A percentile compares a stretch with the other conserved stretches of the same genome.
Conservation (phyloP, 2,329 filamentous ascomycete genomes). For the Fusarium begoniae region DNA sequence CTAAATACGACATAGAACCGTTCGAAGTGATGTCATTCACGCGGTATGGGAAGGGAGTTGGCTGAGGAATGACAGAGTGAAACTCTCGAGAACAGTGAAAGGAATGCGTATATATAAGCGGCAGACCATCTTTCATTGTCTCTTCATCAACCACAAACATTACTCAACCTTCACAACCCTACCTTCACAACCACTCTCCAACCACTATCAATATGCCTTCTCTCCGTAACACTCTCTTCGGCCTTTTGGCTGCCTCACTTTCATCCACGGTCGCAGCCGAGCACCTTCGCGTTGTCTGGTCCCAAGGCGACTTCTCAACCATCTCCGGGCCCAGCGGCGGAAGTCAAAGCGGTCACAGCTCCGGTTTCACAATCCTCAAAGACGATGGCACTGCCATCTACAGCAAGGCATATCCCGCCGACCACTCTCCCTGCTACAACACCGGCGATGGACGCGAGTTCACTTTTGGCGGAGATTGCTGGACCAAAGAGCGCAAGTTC, state of each 20-base stretch:
- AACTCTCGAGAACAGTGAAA: not conserved
- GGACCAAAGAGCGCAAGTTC: constrained; percentile 8
- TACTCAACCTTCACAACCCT: no score
- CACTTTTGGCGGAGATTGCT: not conserved
- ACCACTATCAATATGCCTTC: not conserved
- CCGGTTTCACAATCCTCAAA: constrained; percentile 10
- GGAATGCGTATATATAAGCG: not conserved
- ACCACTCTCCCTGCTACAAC: constrained; percentile 2
- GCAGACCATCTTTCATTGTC: not conserved
- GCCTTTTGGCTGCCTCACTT: not conserved
- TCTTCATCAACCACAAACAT: not conserved
- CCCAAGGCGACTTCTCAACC: constrained; percentile 1
- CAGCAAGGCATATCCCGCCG: not conserved
- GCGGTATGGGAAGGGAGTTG: no score
- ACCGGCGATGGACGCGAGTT: not conserved
- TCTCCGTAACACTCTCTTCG: not conserved
- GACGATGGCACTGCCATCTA: constrained; percentile 12
- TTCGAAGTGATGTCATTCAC: not conserved
- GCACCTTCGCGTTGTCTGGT: constrained; percentile 13
- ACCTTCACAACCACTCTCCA: no score
- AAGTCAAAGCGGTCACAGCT: not conserved
- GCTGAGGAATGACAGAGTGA: not conserved
- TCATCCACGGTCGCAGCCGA: not conserved
- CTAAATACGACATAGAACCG: not conserved
- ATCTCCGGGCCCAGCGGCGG: not conserved